Evolutionary conservation across 768 basidiomycete genomes (phyloP), one percentile per base, ranked within the genome.

Genomic region (Fomitopsis serialis): DNA sequence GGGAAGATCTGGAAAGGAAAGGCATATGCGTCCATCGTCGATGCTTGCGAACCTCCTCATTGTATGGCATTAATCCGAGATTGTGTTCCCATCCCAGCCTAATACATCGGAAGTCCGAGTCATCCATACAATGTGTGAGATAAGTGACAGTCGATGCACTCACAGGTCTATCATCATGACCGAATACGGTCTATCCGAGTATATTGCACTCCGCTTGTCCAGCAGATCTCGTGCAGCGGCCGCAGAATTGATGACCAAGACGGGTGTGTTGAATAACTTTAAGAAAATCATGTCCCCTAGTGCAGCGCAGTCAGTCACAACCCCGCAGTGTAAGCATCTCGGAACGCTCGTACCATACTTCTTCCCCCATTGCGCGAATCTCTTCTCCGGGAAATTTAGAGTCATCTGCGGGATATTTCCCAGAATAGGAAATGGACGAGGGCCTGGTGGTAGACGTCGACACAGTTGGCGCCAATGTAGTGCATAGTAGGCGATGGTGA

Each of bases 181-280:
- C 21, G 23, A 22, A 19, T 15, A 13, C 17, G 34, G 52, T 32
- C 69, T 52, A 40, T 60, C 61, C 1, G 66, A 66, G 42, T 70
- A 68, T 23, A 66, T 66, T 10, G 56, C 48, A 11, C 63, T 55
- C 10, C 66, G 60, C 44, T 60, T 54, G 11, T 67, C 69, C 2
- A 68, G 58, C 11, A 51, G 25, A 24, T 51, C 50, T 12, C 10
- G 17, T 15, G 37, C 50, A 42, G 50, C 24, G 2, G 37, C n/a
- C 5, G 19, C 5, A 17, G 37, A 42, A 25, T 51, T 51, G 17
- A 51, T 35, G 17, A 51, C 22, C 7, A 51, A 35, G 17, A 43
- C 21, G 6, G 50, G 50, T 24, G 22, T 35, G 25, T 36, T 24
- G 37, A 51, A 51, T 5, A 42, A 21, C 27, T 29, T 34, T 17